These are phyloP conservation scores for Taphrina communis DNA, from an alignment of 1,139 yeast genomes.

Conservation along the genomic window DNA sequence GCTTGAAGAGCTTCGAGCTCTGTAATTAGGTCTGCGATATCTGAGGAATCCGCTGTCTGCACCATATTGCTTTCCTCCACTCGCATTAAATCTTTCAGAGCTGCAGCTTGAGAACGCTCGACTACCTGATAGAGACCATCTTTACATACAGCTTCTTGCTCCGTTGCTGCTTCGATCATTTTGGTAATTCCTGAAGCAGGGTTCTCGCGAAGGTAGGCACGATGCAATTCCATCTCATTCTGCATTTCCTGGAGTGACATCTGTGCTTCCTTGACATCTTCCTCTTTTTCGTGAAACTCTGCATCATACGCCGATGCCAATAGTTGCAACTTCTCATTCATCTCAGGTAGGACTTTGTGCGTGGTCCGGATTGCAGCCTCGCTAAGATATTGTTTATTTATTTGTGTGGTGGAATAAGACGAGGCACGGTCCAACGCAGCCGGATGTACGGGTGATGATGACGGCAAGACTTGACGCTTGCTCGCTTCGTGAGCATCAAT, in stretches of 20 bases:
- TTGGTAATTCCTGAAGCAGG: slow-evolving; percentile 48
- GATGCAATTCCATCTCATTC: slow-evolving; percentile 52
- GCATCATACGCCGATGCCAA: slow-evolving; percentile 63
- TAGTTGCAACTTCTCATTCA: slow-evolving; percentile 59
- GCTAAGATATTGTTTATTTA: slow-evolving; percentile 52
- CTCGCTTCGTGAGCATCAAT: slow-evolving; percentile 49
- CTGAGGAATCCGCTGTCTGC: slow-evolving; percentile 28
- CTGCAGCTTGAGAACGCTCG: slow-evolving; percentile 33
- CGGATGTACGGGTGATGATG: slow-evolving; percentile 28
- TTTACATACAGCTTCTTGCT: slow-evolving; percentile 43
- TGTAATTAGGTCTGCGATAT: slow-evolving; percentile 50
- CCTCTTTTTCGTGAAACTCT: slow-evolving; percentile 61
- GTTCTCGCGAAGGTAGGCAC: slow-evolving; percentile 42
- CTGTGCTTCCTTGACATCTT: slow-evolving; percentile 57
- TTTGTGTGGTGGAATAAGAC: slow-evolving; percentile 23
- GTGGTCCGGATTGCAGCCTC: slow-evolving; percentile 61
- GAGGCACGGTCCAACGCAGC: slow-evolving; percentile 13
- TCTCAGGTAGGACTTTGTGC: slow-evolving; percentile 55
- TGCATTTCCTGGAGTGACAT: slow-evolving; percentile 54
- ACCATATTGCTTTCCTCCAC: slow-evolving; percentile 14
- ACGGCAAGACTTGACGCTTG: slow-evolving; percentile 29
- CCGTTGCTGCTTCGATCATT: slow-evolving; percentile 50
- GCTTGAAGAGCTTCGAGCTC: slow-evolving; percentile 59
- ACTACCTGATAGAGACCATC: slow-evolving; percentile 25
- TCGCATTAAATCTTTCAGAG: slow-evolving; percentile 51